phyloP scores from a whole-genome alignment of 2,329 filamentous ascomycete genomes.

The Alternaria consortialis region DNA sequence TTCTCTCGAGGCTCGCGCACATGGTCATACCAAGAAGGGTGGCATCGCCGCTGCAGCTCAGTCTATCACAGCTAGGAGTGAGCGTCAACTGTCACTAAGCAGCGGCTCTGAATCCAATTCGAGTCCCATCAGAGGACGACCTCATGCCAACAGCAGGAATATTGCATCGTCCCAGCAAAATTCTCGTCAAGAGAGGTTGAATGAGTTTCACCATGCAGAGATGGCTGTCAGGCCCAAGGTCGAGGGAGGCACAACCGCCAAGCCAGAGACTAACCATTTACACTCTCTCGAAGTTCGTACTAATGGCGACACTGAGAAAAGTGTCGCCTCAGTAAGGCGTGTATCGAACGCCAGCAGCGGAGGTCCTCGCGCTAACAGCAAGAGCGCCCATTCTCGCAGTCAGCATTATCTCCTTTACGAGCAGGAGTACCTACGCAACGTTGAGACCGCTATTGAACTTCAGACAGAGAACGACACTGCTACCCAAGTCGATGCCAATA shows the following conservation, averaged over 20 bases:
- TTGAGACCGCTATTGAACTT: constrained; percentile 34
- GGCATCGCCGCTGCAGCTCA: constrained; percentile 52
- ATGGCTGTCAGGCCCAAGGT: constrained; percentile 44
- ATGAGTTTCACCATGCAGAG: constrained; percentile 43
- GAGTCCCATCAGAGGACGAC: constrained; percentile 8
- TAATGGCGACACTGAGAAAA: constrained; percentile 43
- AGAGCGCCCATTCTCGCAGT: constrained; percentile 21
- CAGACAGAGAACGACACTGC: constrained; percentile 48
- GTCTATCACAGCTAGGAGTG: constrained; percentile 48
- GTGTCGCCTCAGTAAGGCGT: constrained; percentile 16
- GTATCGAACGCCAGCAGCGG: not conserved
- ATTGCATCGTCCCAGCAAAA: constrained; percentile 35
- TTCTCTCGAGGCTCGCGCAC: constrained; percentile 52
- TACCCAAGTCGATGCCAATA: constrained; percentile 44
- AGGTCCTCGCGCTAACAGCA: constrained; percentile 19
- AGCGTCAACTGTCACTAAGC: constrained; percentile 30
- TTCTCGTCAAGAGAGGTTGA: constrained; percentile 40
- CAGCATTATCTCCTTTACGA: constrained; percentile 44
- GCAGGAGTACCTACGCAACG: constrained; percentile 42
- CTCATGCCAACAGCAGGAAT: constrained; percentile 22
- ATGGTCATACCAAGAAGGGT: constrained; percentile 47
- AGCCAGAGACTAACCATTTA: constrained; percentile 43
- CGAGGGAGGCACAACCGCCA: constrained; percentile 44
- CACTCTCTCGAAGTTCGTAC: constrained; percentile 45
- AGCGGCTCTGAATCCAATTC: constrained; percentile 11